A percentile compares a stretch with the other conserved stretches of the same genome.
Evolutionary conservation across 108 stramenopile genomes (phyloP).

Genomic region (Nannochloropsis gaditana): DNA sequence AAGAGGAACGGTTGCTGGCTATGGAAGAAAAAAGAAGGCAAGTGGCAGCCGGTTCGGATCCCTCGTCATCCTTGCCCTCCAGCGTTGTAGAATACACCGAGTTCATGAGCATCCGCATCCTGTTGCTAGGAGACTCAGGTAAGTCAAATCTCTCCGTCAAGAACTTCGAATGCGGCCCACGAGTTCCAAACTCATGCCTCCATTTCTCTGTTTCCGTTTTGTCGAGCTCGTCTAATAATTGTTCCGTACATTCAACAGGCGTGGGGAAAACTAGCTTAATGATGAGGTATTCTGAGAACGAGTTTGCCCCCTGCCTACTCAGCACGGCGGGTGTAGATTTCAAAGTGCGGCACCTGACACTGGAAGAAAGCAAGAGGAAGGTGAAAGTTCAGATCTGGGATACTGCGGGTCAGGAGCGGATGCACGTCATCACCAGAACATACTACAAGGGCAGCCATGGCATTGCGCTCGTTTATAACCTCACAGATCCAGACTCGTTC

Average conservation of each 20-base stretch:
- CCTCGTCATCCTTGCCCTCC: not conserved
- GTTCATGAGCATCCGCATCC: conserved; percentile 38
- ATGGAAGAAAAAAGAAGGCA: conserved; percentile 41
- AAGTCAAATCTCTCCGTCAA: not conserved
- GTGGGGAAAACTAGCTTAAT: conserved; percentile 60
- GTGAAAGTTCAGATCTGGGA: conserved; percentile 57
- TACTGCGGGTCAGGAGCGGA: conserved; percentile 54
- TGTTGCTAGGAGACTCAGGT: conserved; percentile 44
- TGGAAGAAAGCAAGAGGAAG: conserved; percentile 34
- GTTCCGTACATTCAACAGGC: conserved; percentile 6
- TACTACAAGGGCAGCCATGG: conserved; percentile 56
- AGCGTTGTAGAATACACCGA: conserved; percentile 28
- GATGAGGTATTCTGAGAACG: conserved; percentile 53
- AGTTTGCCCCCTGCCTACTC: conserved; percentile 48
- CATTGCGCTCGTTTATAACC: conserved; percentile 54
- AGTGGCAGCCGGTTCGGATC: conserved; percentile 26
- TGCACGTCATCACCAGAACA: conserved; percentile 53
- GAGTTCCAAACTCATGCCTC: not conserved
- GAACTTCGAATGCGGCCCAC: not conserved
- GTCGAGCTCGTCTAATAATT: not conserved
- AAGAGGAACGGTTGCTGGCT: conserved; percentile 45
- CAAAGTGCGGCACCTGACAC: conserved; percentile 44
- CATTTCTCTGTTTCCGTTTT: not conserved
- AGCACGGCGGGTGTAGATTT: conserved; percentile 55
- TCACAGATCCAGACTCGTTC: conserved; percentile 54